Conservation (phyloP, 1,284 basidiomycete genomes). For the Cerrena zonata region DNA sequence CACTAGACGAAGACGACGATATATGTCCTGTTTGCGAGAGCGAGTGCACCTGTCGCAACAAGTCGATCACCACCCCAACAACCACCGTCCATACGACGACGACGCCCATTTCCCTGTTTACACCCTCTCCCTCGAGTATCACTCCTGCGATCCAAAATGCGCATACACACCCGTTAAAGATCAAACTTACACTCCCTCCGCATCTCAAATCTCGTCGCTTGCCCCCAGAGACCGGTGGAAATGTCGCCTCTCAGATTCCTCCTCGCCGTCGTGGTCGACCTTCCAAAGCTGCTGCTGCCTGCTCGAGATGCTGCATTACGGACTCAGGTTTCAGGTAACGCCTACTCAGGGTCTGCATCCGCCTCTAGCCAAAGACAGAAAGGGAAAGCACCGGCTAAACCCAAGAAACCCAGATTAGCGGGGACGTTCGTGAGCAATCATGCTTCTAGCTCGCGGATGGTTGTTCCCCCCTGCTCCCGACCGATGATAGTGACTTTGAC, state of each 20-base stretch:
- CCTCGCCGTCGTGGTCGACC: slow-evolving; percentile 53
- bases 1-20: slow-evolving; percentile 63
- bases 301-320: slow-evolving; percentile 11
- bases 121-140: slow-evolving; percentile 23
- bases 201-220: slow-evolving; percentile 28
- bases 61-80: slow-evolving; percentile 20
- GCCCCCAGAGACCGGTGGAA: slow-evolving; percentile 16
- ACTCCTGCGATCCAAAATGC: slow-evolving; percentile 15
- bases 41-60: slow-evolving; percentile 67
- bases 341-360: background rate
- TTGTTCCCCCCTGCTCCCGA: slow-evolving; percentile 8
- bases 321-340: background rate
- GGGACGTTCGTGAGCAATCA: background rate
- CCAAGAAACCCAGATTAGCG: background rate
- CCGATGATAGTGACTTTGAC: slow-evolving; percentile 12
- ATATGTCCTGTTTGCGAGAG: slow-evolving; percentile 83
- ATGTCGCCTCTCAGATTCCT: slow-evolving; percentile 12
- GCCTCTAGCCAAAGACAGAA: slow-evolving; percentile 14
- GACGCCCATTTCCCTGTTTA: slow-evolving; percentile 22
- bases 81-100: too few species aligned
- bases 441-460: background rate
- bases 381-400: background rate
- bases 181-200: slow-evolving; percentile 65
- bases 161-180: slow-evolving; percentile 56
- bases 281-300: slow-evolving; percentile 36